phyloP scores from a whole-genome alignment of 441 rosid species.

The Adansonia rubrostipa region DNA sequence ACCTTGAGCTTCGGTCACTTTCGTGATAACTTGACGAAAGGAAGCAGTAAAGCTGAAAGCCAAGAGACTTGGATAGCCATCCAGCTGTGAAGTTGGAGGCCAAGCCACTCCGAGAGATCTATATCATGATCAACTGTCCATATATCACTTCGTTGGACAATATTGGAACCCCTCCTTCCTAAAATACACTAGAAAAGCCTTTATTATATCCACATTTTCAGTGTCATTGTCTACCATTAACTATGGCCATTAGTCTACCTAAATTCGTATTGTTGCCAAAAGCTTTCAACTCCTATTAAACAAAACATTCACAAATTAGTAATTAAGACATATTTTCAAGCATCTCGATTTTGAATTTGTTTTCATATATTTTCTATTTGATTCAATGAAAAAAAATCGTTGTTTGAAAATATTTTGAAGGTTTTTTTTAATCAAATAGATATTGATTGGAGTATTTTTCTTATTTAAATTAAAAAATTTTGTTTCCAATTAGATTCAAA shows the following conservation, averaged over 20 bases:
- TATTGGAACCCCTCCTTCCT: background rate
- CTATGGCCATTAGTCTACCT: too few species aligned
- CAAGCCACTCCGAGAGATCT: slow-evolving; percentile 22
- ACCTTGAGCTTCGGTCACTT: slow-evolving; percentile 15
- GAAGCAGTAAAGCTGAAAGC: slow-evolving; percentile 7
- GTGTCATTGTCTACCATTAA: background rate
- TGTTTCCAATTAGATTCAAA: background rate
- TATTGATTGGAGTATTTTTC: too few species aligned
- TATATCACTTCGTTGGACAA: background rate
- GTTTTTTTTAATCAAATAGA: too few species aligned
- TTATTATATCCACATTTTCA: background rate
- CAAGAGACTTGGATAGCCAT: slow-evolving; percentile 27
- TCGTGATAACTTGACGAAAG: background rate
- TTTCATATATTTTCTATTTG: background rate
- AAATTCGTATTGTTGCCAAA: background rate
- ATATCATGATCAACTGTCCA: slow-evolving; percentile 6
- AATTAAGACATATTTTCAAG: background rate
- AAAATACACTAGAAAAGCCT: background rate
- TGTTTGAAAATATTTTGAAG: too few species aligned
- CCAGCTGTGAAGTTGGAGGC: slow-evolving; percentile 30
- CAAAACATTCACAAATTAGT: background rate
- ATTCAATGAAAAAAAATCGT: too few species aligned
- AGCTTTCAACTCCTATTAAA: background rate
- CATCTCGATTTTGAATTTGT: background rate
- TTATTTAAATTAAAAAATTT: too few species aligned